Percentiles rank a stretch among this genome's conserved stretches.
phyloP scores from a whole-genome alignment of 495 filamentous ascomycete species.

The Xylaria sp. region DNA sequence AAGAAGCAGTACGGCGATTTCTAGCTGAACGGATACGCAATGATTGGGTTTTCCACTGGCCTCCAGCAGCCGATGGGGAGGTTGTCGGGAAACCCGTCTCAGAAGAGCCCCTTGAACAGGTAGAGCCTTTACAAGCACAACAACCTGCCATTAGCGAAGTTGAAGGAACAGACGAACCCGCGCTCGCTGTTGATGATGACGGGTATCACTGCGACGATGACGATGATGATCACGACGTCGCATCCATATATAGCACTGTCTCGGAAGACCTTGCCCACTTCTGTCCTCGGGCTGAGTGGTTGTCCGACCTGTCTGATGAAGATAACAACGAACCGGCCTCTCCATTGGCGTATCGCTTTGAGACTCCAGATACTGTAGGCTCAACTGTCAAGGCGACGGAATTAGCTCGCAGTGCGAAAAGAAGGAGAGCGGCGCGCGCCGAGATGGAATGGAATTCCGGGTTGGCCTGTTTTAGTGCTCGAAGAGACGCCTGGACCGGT shows the following conservation, averaged over 20 bases:
- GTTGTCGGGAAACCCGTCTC: slow-evolving; percentile 19
- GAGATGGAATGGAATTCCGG: slow-evolving; percentile 88
- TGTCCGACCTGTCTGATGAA: slow-evolving; percentile 54
- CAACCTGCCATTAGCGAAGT: background rate
- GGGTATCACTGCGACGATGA: slow-evolving; percentile 45
- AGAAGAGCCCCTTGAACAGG: slow-evolving; percentile 18
- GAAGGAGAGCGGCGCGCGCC: slow-evolving; percentile 67
- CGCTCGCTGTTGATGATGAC: slow-evolving; percentile 43
- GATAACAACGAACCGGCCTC: slow-evolving; percentile 38
- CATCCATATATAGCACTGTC: slow-evolving; percentile 54
- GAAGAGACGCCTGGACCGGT: slow-evolving; percentile 88
- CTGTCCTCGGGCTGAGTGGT: slow-evolving; percentile 53
- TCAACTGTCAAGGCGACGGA: slow-evolving; percentile 47
- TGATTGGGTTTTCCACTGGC: slow-evolving; percentile 65
- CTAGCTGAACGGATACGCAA: slow-evolving; percentile 62
- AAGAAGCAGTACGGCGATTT: slow-evolving; percentile 58
- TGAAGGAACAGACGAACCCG: slow-evolving; percentile 25
- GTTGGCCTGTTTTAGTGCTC: slow-evolving; percentile 72
- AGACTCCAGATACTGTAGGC: slow-evolving; percentile 67
- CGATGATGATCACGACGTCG: slow-evolving; percentile 48
- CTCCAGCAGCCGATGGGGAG: slow-evolving; percentile 28
- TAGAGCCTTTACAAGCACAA: background rate
- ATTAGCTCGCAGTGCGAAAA: slow-evolving; percentile 60
- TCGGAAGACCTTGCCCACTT: slow-evolving; percentile 53
- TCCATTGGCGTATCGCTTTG: slow-evolving; percentile 65